Conservation (phyloP, 176 grass and related monocot species). For the Juncus effusus region DNA sequence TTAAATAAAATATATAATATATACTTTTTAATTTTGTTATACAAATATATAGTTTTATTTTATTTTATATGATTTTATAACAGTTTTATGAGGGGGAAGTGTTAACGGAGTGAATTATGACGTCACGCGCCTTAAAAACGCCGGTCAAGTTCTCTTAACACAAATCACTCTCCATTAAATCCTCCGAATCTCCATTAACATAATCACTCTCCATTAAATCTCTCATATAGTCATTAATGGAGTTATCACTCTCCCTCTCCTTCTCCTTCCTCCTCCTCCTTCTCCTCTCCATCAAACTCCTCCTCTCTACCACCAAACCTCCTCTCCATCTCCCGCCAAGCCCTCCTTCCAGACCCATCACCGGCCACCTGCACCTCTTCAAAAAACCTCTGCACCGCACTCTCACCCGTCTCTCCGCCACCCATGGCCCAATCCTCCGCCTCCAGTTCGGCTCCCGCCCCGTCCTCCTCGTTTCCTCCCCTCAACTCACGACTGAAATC, state of each 20-base stretch:
- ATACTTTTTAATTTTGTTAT: no score
- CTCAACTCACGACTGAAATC: conserved; percentile 31
- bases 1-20: no score
- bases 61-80: no score
- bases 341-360: conserved; percentile 40
- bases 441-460: conserved; percentile 47
- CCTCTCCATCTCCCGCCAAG: conserved; percentile 31
- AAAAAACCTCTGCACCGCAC: conserved; percentile 41
- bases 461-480: conserved; percentile 45
- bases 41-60: no score
- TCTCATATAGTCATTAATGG: no score
- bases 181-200: no score
- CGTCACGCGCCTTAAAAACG: no score
- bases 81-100: no score
- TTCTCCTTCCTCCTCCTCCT: conserved; percentile 21
- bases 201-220: no score
- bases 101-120: no score
- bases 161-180: no score
- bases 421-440: conserved; percentile 40
- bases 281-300: conserved; percentile 31
- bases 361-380: conserved; percentile 67
- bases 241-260: conserved; percentile 2
- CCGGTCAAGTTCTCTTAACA: no score
- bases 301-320: conserved; percentile 6
- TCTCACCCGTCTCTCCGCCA: conserved; percentile 30